Evolutionary conservation across 1,284 basidiomycete species (phyloP), one percentile per base, ranked within the genome.

Genomic region (Rhodotorula sp.): DNA sequence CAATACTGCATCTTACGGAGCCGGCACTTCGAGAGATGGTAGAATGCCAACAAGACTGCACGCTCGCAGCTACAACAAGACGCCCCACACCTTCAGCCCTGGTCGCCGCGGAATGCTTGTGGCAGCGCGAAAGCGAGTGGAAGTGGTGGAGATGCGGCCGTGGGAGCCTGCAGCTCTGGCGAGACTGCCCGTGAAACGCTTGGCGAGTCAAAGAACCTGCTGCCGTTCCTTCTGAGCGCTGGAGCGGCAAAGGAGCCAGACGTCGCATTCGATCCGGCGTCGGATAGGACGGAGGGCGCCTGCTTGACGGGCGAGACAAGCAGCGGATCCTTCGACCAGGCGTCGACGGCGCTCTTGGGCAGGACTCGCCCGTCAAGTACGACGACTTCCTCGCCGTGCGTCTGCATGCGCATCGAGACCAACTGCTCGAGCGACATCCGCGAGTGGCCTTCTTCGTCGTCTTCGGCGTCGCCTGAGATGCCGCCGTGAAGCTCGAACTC

Each of bases 401-500:
- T n/a, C 57, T 54, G 52, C 52, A 62, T 32, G 24, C 66, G 39
- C 15, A 48, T 36, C 15, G 30, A 34, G 8, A 72, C 39, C 44
- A 71, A 29, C 1, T 67, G 62, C 52, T 71, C 70, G 10, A 71
- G 48, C 39, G 20, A 19, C 9, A 13, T 55, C 0, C 48, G 30
- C 13, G 32, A 32, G 32, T 53, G 49, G 1, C 66, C 66, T 29
- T 44, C 39, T 15, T 56, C 48, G 20, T 65, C 59, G 17, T 59
- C 56, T 22, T 36, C 30, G 24, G 48, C 34, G 39, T 54, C 61
- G 19, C 29, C 54, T 3, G 61, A 10, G 32, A 64, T 30, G 1
- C 70, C 70, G 20, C 70, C 70, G 44, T 57, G 60, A n/a, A 48
- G 62, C 55, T 66, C 69, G 20, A 73, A 71, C 15, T 64, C 63